Conservation (phyloP, 2,329 filamentous ascomycete genomes). For the Zymoseptoria pseudotritici region DNA sequence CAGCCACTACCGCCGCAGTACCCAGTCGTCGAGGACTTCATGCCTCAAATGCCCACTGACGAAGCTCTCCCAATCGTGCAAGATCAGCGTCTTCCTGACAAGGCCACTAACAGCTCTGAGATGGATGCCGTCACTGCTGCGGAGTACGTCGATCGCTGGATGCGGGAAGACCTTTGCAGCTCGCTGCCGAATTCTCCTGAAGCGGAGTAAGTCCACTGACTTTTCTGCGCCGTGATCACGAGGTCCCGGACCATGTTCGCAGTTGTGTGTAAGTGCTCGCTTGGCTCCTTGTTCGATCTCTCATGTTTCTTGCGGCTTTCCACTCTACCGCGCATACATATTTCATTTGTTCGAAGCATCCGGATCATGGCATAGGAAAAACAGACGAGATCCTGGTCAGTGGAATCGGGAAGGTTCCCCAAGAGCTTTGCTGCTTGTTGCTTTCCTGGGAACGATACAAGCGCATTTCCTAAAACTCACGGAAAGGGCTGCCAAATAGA, state of each 20-base stretch:
- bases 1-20: neutral
- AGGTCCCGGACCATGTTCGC: neutral
- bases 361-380: neutral
- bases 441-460: too few species aligned
- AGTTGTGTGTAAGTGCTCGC: neutral
- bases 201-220: neutral
- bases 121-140: neutral
- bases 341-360: neutral
- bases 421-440: too few species aligned
- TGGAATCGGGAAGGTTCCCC: too few species aligned
- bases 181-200: neutral
- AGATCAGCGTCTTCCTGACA: neutral
- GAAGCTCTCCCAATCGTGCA: neutral
- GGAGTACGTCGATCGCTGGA: neutral
- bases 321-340: neutral
- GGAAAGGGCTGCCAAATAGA: too few species aligned
- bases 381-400: too few species aligned
- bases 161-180: neutral
- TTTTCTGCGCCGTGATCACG: neutral
- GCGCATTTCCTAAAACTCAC: too few species aligned
- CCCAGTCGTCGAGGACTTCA: neutral
- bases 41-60: neutral
- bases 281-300: neutral
- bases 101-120: neutral
- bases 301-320: neutral